Percentiles rank a stretch among this genome's conserved stretches.
Conservation (phyloP, 148 eudicot genomes). For the Arctostaphylos glauca region DNA sequence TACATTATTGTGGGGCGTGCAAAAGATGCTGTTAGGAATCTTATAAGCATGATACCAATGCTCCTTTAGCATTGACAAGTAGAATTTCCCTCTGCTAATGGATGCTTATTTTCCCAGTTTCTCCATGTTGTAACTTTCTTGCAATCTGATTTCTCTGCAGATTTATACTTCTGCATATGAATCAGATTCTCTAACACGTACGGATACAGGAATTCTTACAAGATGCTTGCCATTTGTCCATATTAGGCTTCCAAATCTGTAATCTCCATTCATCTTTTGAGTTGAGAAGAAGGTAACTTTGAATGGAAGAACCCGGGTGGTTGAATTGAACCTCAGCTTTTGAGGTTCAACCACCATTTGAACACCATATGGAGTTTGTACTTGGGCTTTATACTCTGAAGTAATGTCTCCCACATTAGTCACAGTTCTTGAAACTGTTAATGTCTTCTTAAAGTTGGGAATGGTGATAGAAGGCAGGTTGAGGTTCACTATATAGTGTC, state of each 20-base stretch:
- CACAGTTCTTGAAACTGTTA: constrained; percentile 2
- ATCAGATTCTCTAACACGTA: constrained; percentile 1
- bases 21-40: neutral
- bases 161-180: constrained; percentile 11
- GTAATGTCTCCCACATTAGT: constrained; percentile 10
- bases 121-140: neutral
- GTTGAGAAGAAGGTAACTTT: constrained; percentile 7
- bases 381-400: constrained; percentile 10
- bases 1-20: neutral
- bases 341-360: constrained; percentile 12
- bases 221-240: constrained; percentile 15
- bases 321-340: constrained; percentile 4
- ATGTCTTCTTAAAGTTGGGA: constrained; percentile 14
- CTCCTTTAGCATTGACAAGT: neutral
- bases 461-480: constrained; percentile 18
- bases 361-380: constrained; percentile 8
- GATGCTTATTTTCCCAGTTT: neutral
- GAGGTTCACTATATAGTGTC: neutral
- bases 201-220: constrained; percentile 3
- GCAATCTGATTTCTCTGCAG: constrained; percentile 2
- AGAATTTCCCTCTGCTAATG: neutral
- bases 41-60: neutral
- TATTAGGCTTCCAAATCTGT: constrained; percentile 16
- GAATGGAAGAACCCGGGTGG: constrained; percentile 8
- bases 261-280: neutral